A percentile compares a stretch with the other conserved stretches of the same genome.
Evolutionary conservation across 495 filamentous ascomycete genomes (phyloP).

Genomic region (Penicillium argentinense): DNA sequence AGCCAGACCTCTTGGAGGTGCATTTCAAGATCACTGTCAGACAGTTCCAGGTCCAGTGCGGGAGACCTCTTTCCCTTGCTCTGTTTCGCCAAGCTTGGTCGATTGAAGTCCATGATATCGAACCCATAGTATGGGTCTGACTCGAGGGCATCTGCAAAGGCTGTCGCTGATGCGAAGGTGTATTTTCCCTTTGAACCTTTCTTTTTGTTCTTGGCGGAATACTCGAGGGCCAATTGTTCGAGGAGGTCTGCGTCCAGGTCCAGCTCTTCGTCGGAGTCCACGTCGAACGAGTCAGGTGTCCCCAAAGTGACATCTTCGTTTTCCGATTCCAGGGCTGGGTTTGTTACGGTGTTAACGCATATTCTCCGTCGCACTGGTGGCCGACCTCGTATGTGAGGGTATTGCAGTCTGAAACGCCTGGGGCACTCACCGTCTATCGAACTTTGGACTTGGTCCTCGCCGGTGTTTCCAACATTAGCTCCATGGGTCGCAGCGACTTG

Average conservation of each 20-base stretch:
- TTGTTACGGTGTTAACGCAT: constrained; percentile 13
- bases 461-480: not conserved
- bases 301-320: constrained; percentile 21
- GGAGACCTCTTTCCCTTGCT: constrained; percentile 53
- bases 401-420: not conserved
- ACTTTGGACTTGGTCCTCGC: constrained; percentile 4
- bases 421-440: constrained; percentile 10
- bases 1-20: constrained; percentile 63
- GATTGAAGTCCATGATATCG: constrained; percentile 79
- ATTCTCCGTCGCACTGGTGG: constrained; percentile 16
- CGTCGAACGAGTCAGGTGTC: constrained; percentile 4
- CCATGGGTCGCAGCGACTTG: too few species aligned
- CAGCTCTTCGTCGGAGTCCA: constrained; percentile 13
- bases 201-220: constrained; percentile 11
- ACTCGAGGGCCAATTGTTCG: constrained; percentile 18
- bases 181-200: constrained; percentile 10
- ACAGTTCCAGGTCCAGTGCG: constrained; percentile 48
- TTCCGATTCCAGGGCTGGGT: constrained; percentile 14
- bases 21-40: constrained; percentile 73
- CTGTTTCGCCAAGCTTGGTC: constrained; percentile 56
- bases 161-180: constrained; percentile 57
- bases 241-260: constrained; percentile 17
- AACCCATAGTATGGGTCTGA: constrained; percentile 67
- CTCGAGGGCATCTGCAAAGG: constrained; percentile 65
- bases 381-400: not conserved